Evolutionary conservation across 129 eudicot species (phyloP).

Genomic region (Ambrosia trifida): DNA sequence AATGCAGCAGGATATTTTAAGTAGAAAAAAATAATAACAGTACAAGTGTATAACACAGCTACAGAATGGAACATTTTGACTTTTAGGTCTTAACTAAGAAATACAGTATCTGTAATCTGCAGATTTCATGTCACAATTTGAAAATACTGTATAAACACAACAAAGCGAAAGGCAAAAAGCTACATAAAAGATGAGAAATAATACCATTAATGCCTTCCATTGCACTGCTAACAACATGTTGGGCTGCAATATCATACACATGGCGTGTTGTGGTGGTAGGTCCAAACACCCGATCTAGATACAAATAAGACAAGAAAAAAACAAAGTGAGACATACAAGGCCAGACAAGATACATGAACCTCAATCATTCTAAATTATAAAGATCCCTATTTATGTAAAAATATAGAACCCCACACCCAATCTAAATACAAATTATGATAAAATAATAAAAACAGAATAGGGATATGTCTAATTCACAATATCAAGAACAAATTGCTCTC

Average conservation of each 20-base stretch:
- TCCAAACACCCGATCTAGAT: conserved; percentile 90
- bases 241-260: conserved; percentile 96
- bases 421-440: neutral
- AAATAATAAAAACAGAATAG: neutral
- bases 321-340: conserved; percentile 22
- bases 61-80: neutral
- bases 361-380: conserved; percentile 7
- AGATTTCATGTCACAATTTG: conserved; percentile 12
- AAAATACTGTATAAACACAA: neutral
- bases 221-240: conserved; percentile 83
- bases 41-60: neutral
- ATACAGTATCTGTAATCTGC: neutral
- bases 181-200: neutral
- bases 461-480: conserved; percentile 6
- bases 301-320: conserved; percentile 3
- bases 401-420: conserved; percentile 11
- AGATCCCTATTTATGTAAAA: conserved; percentile 6
- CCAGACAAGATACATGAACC: conserved; percentile 22
- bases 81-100: conserved; percentile 4
- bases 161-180: neutral
- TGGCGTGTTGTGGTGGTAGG: conserved; percentile 99
- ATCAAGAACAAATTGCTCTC: neutral
- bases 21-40: neutral
- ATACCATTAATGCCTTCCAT: conserved; percentile 97
- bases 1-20: neutral